phyloP scores from a whole-genome alignment of 257 asterid species.

The Salvia splendens region DNA sequence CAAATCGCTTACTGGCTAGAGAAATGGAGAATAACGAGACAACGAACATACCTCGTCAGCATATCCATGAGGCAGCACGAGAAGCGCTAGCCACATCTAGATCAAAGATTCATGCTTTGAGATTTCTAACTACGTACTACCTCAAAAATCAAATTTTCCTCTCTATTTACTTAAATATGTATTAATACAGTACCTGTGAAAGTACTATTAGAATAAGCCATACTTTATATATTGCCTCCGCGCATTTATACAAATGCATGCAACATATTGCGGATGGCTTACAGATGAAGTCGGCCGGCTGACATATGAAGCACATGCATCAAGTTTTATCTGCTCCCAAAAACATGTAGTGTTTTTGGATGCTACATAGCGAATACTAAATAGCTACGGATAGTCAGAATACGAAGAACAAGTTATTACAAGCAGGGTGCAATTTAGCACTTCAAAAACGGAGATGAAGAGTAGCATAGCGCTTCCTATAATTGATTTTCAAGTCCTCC shows the following conservation, averaged over 20 bases:
- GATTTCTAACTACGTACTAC: slow-evolving; percentile 10
- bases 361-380: slow-evolving; percentile 24
- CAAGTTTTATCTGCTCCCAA: slow-evolving; percentile 12
- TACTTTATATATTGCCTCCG: slow-evolving; percentile 34
- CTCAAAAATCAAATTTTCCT: slow-evolving; percentile 10
- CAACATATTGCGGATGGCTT: slow-evolving; percentile 19
- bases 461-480: slow-evolving; percentile 30
- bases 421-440: slow-evolving; percentile 19
- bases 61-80: slow-evolving; percentile 15
- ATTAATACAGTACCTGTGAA: slow-evolving; percentile 2
- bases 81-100: slow-evolving; percentile 7
- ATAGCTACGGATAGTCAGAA: slow-evolving; percentile 29
- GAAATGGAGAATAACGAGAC: neutral
- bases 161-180: neutral
- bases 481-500: slow-evolving; percentile 41
- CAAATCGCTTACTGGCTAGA: slow-evolving; percentile 25
- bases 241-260: slow-evolving; percentile 28
- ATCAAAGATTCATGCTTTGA: slow-evolving; percentile 18
- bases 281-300: slow-evolving; percentile 7
- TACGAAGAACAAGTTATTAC: slow-evolving; percentile 22
- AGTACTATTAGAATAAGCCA: slow-evolving; percentile 14
- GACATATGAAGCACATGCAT: slow-evolving; percentile 24
- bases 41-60: slow-evolving; percentile 16
- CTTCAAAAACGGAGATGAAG: slow-evolving; percentile 31
- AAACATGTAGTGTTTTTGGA: slow-evolving; percentile 26